These are phyloP conservation scores for Malania oleifera DNA, from an alignment of 164 flowering plant species.

Conservation along the genomic window DNA sequence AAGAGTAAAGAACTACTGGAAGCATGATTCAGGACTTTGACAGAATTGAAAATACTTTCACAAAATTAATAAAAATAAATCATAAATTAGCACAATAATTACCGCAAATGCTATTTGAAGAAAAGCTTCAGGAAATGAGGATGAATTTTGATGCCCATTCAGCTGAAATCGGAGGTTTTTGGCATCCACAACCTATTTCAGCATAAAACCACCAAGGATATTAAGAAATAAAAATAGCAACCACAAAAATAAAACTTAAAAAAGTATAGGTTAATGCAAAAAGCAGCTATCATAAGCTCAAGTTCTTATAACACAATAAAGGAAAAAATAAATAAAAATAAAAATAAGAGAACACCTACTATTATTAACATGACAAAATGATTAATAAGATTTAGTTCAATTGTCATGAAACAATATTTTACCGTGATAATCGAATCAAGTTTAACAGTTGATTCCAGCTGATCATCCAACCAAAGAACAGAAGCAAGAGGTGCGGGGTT, in stretches of 20 bases:
- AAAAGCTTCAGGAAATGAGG: conserved; percentile 84
- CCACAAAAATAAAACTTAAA: not conserved
- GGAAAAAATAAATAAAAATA: not conserved
- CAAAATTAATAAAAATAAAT: not conserved
- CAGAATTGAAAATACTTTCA: not conserved
- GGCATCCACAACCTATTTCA: conserved; percentile 83
- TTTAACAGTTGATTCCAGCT: conserved; percentile 79
- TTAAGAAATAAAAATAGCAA: not conserved
- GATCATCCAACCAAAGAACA: conserved; percentile 98
- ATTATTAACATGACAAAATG: not conserved
- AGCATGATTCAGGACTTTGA: not conserved
- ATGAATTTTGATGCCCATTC: conserved; percentile 38
- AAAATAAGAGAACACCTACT: not conserved
- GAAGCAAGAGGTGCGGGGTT: conserved; percentile 98
- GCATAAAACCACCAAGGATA: not conserved
- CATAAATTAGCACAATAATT: conserved; percentile 9
- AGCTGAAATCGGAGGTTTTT: conserved; percentile 79
- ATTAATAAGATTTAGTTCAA: not conserved
- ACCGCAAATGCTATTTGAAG: conserved; percentile 95
- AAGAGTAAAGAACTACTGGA: not conserved
- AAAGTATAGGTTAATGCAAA: not conserved
- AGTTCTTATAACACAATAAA: not conserved
- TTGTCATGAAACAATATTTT: conserved; percentile 19
- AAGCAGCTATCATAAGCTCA: not conserved
- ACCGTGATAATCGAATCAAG: conserved; percentile 94